Evolutionary conservation across 2,329 filamentous ascomycete species (phyloP).

Genomic region (Fusarium sp.): DNA sequence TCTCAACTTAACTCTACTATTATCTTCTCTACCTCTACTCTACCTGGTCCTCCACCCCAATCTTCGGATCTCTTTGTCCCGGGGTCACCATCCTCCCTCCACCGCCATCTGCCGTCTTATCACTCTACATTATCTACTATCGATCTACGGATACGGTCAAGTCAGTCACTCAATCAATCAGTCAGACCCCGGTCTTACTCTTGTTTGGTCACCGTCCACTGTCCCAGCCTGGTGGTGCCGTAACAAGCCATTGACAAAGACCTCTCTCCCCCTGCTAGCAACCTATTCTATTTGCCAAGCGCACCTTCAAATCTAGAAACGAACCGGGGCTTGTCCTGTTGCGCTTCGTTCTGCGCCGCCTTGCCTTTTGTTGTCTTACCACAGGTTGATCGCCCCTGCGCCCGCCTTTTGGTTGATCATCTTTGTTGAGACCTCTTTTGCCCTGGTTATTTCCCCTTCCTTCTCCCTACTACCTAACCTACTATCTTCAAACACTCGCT

Average conservation of each 20-base stretch:
- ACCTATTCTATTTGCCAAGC: conserved; percentile 25
- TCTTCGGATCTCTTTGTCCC: conserved; percentile 23
- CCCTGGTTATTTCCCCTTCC: conserved; percentile 22
- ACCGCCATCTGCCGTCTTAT: conserved; percentile 32
- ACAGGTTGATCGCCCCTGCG: conserved; percentile 30
- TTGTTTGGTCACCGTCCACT: conserved; percentile 22
- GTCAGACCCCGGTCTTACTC: conserved; percentile 23
- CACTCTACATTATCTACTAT: conserved; percentile 11
- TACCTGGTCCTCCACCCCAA: neutral
- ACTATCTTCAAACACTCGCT: neutral
- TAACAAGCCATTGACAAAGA: conserved; percentile 27
- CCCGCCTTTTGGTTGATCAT: conserved; percentile 27
- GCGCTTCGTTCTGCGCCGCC: conserved; percentile 27
- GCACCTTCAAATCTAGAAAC: conserved; percentile 28
- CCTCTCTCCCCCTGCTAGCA: conserved; percentile 18
- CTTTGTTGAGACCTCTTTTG: conserved; percentile 17
- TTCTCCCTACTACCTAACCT: neutral
- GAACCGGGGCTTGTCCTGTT: conserved; percentile 21
- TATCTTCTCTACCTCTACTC: conserved; percentile 1
- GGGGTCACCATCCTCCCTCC: conserved; percentile 34
- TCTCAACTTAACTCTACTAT: conserved; percentile 2
- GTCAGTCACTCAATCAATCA: neutral
- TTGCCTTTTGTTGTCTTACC: conserved; percentile 34
- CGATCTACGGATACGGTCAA: conserved; percentile 24
- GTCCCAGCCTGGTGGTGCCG: conserved; percentile 40